phyloP scores from a whole-genome alignment of 805 yeast genomes.

The Myxozyma monticola region DNA sequence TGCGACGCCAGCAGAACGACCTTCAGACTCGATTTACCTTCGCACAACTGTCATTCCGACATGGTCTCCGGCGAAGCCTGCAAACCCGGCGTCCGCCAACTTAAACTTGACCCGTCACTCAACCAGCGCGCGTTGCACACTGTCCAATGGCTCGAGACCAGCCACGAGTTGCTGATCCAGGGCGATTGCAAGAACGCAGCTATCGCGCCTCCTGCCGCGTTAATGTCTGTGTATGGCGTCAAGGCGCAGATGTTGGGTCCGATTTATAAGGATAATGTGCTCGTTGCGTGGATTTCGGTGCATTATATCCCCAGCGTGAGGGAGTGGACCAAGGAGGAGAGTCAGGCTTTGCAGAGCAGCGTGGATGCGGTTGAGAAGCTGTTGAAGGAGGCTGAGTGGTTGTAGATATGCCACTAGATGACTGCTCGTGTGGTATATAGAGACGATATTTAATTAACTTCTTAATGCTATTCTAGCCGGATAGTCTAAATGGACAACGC shows the following conservation, averaged over 20 bases:
- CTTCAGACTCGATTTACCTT: too few relatives aligned
- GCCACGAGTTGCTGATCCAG: slow-evolving; percentile 14
- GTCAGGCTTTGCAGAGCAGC: too few relatives aligned
- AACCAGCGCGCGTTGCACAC: slow-evolving; percentile 18
- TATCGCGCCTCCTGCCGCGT: slow-evolving; percentile 10
- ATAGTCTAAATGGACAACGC: too few relatives aligned
- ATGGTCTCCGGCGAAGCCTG: too few relatives aligned
- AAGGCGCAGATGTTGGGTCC: slow-evolving; percentile 20
- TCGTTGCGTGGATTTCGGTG: slow-evolving; percentile 18
- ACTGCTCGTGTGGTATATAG: too few relatives aligned
- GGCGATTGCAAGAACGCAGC: slow-evolving; percentile 15
- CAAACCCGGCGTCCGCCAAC: too few relatives aligned
- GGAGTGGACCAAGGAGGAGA: slow-evolving; percentile 12
- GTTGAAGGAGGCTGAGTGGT: too few relatives aligned
- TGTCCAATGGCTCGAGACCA: slow-evolving; percentile 19
- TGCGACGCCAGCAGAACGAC: slow-evolving; percentile 12
- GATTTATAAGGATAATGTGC: slow-evolving; percentile 2
- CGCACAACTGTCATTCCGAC: too few relatives aligned
- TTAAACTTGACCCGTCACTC: slow-evolving; percentile 15
- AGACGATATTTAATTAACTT: too few relatives aligned
- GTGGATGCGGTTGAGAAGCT: too few relatives aligned
- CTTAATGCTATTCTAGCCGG: too few relatives aligned
- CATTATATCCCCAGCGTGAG: slow-evolving; percentile 8
- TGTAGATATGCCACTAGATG: too few relatives aligned
- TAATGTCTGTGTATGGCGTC: slow-evolving; percentile 19